Evolutionary conservation across 139 green algal species (phyloP), one percentile per base, ranked within the genome.

Genomic region (Chlorella sp.): DNA sequence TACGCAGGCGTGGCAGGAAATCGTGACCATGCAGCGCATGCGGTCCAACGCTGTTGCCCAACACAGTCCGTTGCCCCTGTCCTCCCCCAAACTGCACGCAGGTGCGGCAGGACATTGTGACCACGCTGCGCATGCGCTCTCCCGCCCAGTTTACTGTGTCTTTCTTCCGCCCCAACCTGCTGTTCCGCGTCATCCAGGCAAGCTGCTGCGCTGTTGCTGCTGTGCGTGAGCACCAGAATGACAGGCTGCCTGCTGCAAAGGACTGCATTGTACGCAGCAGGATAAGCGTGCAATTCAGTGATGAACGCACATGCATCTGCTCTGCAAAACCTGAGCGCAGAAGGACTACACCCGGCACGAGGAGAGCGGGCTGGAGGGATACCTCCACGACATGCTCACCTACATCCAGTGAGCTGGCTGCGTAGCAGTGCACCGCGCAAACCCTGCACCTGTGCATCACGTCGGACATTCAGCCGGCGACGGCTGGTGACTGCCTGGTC

Each of bases 111-210:
- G 96, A 98, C 87, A 86, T 98, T 15, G 82, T 92, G 12, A 51
- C 79, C 15, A 93, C 94, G 23, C 87, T 98, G 75, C 78, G 84
- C 41, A 97, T 98, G 62, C 26, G 67, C 7, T 28, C 55, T 34
- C 76, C 69, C 56, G 44, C 23, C 20, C n/a, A 41, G 25, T 94
- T 94, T 80, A 36, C 87, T 64, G 93, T 95, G 25, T 93, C 86
- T 68, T 98, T 99, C 91, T 94, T 94, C 79, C 89, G 96, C 0
- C 88, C 88, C 80, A 98, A 98, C 87, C 91, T 98, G 60, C 47
- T 72, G 41, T 93, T 97, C 75, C 81, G 47, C 30, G 78, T 83
- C 60, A 72, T 82, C 74, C 41, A 65, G 74, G 74, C 30, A 28
- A 30, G 74, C 21, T 9, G 21, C 12, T 71, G 9, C n/a, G 28